These are phyloP conservation scores for Typha latifolia DNA, from an alignment of 176 grass and related monocot species.

Conservation along the genomic window DNA sequence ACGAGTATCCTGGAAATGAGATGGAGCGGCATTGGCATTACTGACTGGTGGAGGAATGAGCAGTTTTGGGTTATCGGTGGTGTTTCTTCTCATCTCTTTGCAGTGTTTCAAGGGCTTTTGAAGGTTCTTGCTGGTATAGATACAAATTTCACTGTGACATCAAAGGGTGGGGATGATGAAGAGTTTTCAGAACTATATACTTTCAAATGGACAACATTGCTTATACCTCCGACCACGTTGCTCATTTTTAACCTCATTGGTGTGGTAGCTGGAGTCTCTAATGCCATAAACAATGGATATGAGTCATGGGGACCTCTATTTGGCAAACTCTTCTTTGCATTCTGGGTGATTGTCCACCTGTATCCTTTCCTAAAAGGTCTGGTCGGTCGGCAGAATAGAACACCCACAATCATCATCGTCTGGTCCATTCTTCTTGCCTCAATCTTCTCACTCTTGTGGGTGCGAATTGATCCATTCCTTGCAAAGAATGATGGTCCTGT, in stretches of 20 bases:
- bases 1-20: conserved; percentile 70
- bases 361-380: conserved; percentile 76
- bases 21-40: conserved; percentile 60
- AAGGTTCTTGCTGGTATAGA: conserved; percentile 66
- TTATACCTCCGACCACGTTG: conserved; percentile 50
- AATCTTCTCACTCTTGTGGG: conserved; percentile 61
- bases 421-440: conserved; percentile 73
- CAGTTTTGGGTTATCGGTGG: conserved; percentile 81
- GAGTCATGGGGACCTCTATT: conserved; percentile 68
- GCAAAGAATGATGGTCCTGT: conserved; percentile 48
- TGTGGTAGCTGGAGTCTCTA: conserved; percentile 55
- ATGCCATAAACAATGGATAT: conserved; percentile 64
- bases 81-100: conserved; percentile 55
- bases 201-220: conserved; percentile 62
- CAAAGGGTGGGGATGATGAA: conserved; percentile 57
- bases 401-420: conserved; percentile 58
- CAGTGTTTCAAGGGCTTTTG: conserved; percentile 54
- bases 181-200: conserved; percentile 61
- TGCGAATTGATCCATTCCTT: conserved; percentile 53
- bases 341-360: conserved; percentile 69
- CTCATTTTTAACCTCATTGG: conserved; percentile 59
- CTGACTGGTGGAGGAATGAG: conserved; percentile 74
- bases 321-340: conserved; percentile 69
- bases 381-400: conserved; percentile 58
- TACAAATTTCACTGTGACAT: conserved; percentile 64